phyloP scores from a whole-genome alignment of 2,329 filamentous ascomycete genomes.

The Allantophomopsis cytisporea region DNA sequence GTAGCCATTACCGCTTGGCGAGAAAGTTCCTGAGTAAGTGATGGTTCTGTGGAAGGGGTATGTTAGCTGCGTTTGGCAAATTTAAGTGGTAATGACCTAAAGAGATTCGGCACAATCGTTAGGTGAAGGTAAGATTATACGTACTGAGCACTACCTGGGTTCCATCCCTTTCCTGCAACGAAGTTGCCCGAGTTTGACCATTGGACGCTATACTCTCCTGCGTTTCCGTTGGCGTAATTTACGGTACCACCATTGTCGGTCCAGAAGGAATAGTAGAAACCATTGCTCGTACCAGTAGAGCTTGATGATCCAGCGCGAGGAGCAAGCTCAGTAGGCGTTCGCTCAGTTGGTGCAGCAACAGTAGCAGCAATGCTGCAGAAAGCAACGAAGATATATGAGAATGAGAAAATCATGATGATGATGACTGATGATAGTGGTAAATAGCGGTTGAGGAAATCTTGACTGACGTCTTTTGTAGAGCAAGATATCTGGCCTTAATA shows the following conservation, averaged over 20 bases:
- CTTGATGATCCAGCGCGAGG: conserved; percentile 22
- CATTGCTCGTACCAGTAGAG: conserved; percentile 36
- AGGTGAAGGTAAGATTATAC: background rate
- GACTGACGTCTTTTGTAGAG: no score
- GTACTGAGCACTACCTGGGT: conserved; percentile 14
- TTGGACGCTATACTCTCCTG: conserved; percentile 31
- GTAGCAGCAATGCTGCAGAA: conserved; percentile 3
- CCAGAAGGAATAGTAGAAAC: conserved; percentile 48
- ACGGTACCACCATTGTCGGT: conserved; percentile 32
- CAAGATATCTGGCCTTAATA: no score
- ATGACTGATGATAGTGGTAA: no score
- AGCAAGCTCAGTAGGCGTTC: conserved; percentile 1
- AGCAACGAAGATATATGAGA: no score
- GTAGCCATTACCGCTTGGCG: conserved; percentile 26
- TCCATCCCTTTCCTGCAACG: conserved; percentile 32
- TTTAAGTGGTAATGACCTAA: background rate
- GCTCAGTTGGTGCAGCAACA: conserved; percentile 4
- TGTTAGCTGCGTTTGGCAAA: no score
- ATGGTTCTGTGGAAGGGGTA: conserved; percentile 18
- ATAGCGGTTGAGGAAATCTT: no score
- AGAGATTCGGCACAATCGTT: no score
- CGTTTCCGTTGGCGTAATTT: conserved; percentile 36
- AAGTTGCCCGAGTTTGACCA: conserved; percentile 32
- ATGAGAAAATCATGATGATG: no score
- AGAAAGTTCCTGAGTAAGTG: conserved; percentile 24